phyloP scores from a whole-genome alignment of 164 flowering plant species.

The Pachysandra terminalis region DNA sequence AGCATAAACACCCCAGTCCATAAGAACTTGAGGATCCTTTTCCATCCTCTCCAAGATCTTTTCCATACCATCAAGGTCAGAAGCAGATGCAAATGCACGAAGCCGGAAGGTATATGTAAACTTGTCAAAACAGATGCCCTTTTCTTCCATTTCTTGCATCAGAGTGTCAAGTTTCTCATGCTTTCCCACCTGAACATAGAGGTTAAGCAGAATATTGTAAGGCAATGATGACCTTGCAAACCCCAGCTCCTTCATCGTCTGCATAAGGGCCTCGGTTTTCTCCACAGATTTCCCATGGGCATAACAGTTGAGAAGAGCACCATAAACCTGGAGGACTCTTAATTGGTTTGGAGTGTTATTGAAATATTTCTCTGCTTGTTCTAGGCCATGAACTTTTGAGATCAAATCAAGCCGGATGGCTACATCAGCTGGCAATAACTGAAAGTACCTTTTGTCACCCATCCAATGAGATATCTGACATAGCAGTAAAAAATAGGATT shows the following conservation, averaged over 20 bases:
- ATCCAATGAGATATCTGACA: conserved; percentile 54
- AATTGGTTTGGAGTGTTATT: conserved; percentile 16
- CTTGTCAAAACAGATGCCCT: conserved; percentile 29
- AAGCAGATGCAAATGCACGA: conserved; percentile 28
- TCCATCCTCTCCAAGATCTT: conserved; percentile 34
- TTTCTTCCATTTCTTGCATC: conserved; percentile 47
- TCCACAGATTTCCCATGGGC: conserved; percentile 24
- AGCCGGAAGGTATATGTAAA: conserved; percentile 27
- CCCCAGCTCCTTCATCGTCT: conserved; percentile 34
- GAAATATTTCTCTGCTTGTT: conserved; percentile 40
- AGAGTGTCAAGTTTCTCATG: conserved; percentile 39
- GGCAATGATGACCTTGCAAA: conserved; percentile 11
- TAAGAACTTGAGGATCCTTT: conserved; percentile 14
- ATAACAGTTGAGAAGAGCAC: conserved; percentile 43
- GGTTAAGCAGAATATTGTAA: conserved; percentile 37
- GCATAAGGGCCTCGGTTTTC: conserved; percentile 38
- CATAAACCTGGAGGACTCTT: conserved; percentile 21
- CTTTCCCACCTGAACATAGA: conserved; percentile 30
- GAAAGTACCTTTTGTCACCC: conserved; percentile 24
- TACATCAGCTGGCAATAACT: conserved; percentile 20
- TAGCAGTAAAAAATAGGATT: background rate
- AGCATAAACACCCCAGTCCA: conserved; percentile 32
- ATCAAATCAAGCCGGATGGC: conserved; percentile 36
- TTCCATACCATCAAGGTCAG: conserved; percentile 38
- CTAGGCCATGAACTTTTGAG: conserved; percentile 33